phyloP scores from a whole-genome alignment of 345 rosid genomes.

The Hevea brasiliensis region DNA sequence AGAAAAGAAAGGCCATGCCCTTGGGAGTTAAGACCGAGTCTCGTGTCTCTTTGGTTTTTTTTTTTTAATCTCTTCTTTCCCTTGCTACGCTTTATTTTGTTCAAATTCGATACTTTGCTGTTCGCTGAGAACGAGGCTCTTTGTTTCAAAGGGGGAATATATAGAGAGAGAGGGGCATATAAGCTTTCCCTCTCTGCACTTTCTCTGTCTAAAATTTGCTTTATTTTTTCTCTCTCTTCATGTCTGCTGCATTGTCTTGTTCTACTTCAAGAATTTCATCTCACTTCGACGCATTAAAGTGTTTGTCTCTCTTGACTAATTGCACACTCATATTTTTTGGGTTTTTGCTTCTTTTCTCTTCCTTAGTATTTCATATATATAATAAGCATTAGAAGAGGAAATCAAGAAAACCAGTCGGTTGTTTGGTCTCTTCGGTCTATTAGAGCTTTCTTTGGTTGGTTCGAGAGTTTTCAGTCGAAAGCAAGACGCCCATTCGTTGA shows the following conservation, averaged over 20 bases:
- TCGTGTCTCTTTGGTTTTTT: constrained; percentile 22
- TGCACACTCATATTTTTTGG: constrained; percentile 28
- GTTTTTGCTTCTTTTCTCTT: constrained; percentile 29
- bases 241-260: constrained; percentile 77
- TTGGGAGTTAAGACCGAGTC: constrained; percentile 24
- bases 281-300: constrained; percentile 66
- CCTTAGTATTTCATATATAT: constrained; percentile 20
- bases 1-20: constrained; percentile 1
- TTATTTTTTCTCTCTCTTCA: constrained; percentile 19
- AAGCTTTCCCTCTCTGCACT: constrained; percentile 26
- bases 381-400: constrained; percentile 24
- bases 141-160: constrained; percentile 33
- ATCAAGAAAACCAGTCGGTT: constrained; percentile 24
- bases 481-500: neutral
- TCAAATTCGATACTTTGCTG: constrained; percentile 70
- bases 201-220: constrained; percentile 20
- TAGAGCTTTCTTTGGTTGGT: constrained; percentile 12
- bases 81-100: constrained; percentile 72
- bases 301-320: constrained; percentile 31
- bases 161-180: constrained; percentile 33
- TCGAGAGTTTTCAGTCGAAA: neutral
- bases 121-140: constrained; percentile 70
- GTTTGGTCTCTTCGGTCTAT: constrained; percentile 26
- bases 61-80: neutral
- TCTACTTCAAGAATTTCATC: constrained; percentile 71